phyloP scores from a whole-genome alignment of 2,329 filamentous ascomycete species.

The Fusarium albosuccineum region DNA sequence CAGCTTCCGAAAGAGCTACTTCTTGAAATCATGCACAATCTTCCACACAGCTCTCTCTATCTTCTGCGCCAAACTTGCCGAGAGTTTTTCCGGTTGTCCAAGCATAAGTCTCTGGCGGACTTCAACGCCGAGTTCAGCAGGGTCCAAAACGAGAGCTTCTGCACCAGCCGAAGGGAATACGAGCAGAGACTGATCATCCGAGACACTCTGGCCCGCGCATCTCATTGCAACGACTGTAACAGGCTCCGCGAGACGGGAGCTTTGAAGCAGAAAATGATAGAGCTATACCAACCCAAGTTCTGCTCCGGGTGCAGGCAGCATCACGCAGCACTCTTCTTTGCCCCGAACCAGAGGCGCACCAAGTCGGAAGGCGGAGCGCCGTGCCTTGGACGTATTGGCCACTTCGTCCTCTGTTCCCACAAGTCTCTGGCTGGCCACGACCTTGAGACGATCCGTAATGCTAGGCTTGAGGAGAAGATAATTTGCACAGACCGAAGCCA shows the following conservation, averaged over 20 bases:
- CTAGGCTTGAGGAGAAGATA: too few species aligned
- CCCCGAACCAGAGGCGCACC: background rate
- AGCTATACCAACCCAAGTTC: slow-evolving; percentile 11
- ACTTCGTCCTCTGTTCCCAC: slow-evolving; percentile 10
- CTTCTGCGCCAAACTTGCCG: slow-evolving; percentile 14
- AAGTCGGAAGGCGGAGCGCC: background rate
- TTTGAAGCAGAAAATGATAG: slow-evolving; percentile 1
- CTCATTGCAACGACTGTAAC: slow-evolving; percentile 10
- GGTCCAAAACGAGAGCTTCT: background rate
- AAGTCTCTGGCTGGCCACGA: background rate
- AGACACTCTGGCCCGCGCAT: background rate
- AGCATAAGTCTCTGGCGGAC: background rate
- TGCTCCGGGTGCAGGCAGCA: background rate
- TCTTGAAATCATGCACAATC: slow-evolving; percentile 14
- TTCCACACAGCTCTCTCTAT: slow-evolving; percentile 13
- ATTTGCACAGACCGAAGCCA: background rate
- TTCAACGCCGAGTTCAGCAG: slow-evolving; percentile 15
- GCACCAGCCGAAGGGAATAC: slow-evolving; percentile 3
- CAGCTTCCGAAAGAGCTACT: slow-evolving; percentile 7
- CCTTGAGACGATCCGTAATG: background rate
- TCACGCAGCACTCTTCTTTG: slow-evolving; percentile 19
- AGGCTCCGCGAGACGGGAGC: background rate
- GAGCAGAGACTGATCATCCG: background rate
- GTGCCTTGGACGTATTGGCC: slow-evolving; percentile 14
- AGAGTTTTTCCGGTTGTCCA: slow-evolving; percentile 1